Conservation (phyloP, 768 basidiomycete species). For the Rhodosporidiobolus sp. region DNA sequence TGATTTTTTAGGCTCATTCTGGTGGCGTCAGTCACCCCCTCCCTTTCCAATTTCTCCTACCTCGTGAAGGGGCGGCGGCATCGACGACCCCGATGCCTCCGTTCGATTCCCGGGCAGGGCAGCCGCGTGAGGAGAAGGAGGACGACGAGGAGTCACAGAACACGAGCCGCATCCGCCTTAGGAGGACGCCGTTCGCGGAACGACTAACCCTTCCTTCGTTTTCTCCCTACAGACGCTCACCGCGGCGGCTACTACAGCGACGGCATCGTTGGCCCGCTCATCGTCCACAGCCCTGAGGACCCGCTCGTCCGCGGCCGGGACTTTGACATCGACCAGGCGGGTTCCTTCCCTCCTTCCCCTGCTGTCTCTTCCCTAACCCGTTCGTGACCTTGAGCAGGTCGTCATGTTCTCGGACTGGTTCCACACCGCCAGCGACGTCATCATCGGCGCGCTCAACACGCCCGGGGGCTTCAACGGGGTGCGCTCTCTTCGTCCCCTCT, state of each 20-base stretch:
- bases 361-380: neutral
- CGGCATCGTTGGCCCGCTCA: conserved; percentile 37
- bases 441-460: conserved; percentile 28
- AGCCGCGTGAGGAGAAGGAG: too few species aligned
- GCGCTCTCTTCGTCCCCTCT: too few species aligned
- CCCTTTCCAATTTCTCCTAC: too few species aligned
- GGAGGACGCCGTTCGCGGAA: too few species aligned
- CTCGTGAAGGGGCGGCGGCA: too few species aligned
- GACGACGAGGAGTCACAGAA: too few species aligned
- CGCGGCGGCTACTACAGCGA: conserved; percentile 40
- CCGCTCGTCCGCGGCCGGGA: conserved; percentile 42
- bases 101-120: too few species aligned
- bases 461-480: conserved; percentile 34
- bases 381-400: neutral
- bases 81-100: too few species aligned
- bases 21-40: too few species aligned
- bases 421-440: conserved; percentile 27
- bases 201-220: too few species aligned
- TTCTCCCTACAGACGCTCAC: conserved; percentile 44
- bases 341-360: neutral
- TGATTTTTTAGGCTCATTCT: too few species aligned
- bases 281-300: conserved; percentile 33
- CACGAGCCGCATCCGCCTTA: too few species aligned
- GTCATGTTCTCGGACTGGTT: conserved; percentile 13
- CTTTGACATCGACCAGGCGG: conserved; percentile 43